Percentiles rank a stretch among this genome's conserved stretches.
Conservation (phyloP, 768 basidiomycete species). For the Sporobolomyces roseus region DNA sequence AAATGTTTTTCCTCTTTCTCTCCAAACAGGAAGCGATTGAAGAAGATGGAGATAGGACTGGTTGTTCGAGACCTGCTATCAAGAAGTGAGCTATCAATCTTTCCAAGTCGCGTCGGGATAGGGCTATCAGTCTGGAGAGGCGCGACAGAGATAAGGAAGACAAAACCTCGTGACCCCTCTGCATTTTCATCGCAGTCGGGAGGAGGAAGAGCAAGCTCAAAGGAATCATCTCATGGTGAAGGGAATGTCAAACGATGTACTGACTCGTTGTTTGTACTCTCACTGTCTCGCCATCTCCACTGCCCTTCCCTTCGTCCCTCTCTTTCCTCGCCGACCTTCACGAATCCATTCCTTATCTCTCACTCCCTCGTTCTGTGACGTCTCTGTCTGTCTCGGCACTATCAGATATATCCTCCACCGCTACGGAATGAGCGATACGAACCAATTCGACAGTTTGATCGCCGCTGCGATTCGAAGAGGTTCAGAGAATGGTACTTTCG, state of each 20-base stretch:
- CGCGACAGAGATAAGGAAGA: background rate
- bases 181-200: background rate
- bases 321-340: background rate
- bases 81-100: constrained; percentile 65
- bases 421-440: constrained; percentile 74
- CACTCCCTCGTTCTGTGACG: background rate
- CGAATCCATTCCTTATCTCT: constrained; percentile 1
- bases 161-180: background rate
- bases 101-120: too few species aligned
- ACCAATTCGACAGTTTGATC: constrained; percentile 72
- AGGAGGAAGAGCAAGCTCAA: too few species aligned
- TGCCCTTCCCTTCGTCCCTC: background rate
- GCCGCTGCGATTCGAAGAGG: constrained; percentile 76
- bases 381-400: background rate
- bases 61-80: constrained; percentile 71
- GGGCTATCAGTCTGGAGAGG: background rate
- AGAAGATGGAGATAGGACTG: constrained; percentile 61
- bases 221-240: too few species aligned
- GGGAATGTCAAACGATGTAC: background rate
- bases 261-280: background rate
- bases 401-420: constrained; percentile 73
- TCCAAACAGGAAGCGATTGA: constrained; percentile 44
- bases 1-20: background rate
- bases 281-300: background rate
- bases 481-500: constrained; percentile 74